Evolutionary conservation across 768 basidiomycete species (phyloP).

Genomic region (Tricholoma sp.): DNA sequence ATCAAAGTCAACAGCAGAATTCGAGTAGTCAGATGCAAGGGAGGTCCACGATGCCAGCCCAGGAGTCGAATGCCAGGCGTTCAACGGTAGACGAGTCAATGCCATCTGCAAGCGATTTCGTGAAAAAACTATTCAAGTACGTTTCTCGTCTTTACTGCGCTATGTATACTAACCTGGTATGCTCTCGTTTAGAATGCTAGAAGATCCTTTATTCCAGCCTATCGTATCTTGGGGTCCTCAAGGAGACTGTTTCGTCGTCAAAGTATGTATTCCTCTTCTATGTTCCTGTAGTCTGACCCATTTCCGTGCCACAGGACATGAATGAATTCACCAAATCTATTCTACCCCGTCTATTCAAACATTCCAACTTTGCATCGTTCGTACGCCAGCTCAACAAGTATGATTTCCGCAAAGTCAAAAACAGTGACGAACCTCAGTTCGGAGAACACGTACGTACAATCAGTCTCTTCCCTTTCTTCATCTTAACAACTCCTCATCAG

Average conservation of each 20-base stretch:
- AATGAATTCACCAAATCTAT: conserved; percentile 92
- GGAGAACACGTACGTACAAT: conserved; percentile 47
- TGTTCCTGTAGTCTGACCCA: background rate
- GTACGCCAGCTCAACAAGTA: conserved; percentile 95
- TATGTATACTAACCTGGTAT: background rate
- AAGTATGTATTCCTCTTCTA: conserved; percentile 31
- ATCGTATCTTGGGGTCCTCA: conserved; percentile 81
- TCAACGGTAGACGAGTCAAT: conserved; percentile 56
- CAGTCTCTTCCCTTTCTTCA: background rate
- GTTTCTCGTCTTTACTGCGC: conserved; percentile 11
- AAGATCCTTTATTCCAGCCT: conserved; percentile 65
- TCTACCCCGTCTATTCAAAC: conserved; percentile 90
- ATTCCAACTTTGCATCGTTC: conserved; percentile 90
- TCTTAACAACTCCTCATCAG: conserved; percentile 15
- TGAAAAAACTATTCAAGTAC: conserved; percentile 91
- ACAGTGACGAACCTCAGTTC: conserved; percentile 74
- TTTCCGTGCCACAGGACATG: conserved; percentile 54
- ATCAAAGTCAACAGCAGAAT: no score
- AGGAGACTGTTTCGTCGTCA: conserved; percentile 90
- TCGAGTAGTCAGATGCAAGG: no score
- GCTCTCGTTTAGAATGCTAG: conserved; percentile 65
- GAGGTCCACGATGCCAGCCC: background rate
- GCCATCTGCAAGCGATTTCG: conserved; percentile 90
- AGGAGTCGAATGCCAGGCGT: background rate
- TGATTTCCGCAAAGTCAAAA: conserved; percentile 96